Evolutionary conservation across 805 yeast species (phyloP).

Genomic region (Ogataea pilisensis): DNA sequence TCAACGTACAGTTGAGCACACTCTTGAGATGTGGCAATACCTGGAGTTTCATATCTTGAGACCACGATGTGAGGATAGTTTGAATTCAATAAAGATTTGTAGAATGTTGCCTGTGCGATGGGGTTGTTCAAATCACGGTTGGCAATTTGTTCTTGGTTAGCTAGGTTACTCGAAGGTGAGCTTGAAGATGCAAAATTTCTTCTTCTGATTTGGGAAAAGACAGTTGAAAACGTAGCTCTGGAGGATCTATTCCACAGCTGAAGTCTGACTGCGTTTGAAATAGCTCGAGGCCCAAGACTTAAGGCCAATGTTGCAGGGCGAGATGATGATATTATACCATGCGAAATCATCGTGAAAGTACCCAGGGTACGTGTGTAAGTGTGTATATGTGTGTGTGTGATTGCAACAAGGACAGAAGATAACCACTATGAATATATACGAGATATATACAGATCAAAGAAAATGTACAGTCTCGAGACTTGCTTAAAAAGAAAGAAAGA

Average conservation of each 20-base stretch:
- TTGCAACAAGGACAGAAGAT: no score
- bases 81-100: slow-evolving; percentile 64
- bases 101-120: slow-evolving; percentile 75
- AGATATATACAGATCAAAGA: no score
- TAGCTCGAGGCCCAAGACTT: background rate
- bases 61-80: slow-evolving; percentile 95
- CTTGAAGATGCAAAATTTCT: slow-evolving; percentile 11
- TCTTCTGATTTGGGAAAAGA: background rate
- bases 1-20: slow-evolving; percentile 76
- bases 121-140: slow-evolving; percentile 70
- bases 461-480: no score
- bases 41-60: slow-evolving; percentile 90
- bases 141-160: slow-evolving; percentile 79
- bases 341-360: background rate
- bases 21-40: slow-evolving; percentile 79
- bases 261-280: background rate
- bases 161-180: slow-evolving; percentile 35
- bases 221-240: background rate
- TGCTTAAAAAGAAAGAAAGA: no score
- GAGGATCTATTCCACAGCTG: background rate
- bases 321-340: background rate
- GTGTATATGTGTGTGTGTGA: background rate
- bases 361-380: no score
- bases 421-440: no score
- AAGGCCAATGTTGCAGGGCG: background rate